These are phyloP conservation scores for Ophiostoma pallidulum DNA, from an alignment of 2,329 filamentous ascomycete genomes.

Conservation along the genomic window DNA sequence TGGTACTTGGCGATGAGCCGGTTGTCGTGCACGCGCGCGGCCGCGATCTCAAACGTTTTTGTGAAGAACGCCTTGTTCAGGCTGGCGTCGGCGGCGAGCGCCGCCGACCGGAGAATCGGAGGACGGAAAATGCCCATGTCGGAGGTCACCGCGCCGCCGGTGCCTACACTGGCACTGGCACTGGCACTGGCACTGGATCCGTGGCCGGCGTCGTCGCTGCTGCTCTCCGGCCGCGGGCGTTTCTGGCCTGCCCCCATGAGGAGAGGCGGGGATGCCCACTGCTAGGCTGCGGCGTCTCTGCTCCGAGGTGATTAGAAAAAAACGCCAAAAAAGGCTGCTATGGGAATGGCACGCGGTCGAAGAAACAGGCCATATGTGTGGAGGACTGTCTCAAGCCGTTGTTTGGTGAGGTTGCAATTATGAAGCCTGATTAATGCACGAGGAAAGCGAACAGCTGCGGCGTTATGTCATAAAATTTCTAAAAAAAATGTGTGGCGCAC, in stretches of 20 bases:
- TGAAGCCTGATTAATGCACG: background rate
- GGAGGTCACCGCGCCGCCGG: background rate
- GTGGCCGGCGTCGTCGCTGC: slow-evolving; percentile 5
- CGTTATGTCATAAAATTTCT: slow-evolving; percentile 11
- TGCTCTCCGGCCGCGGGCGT: slow-evolving; percentile 13
- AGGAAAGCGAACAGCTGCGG: slow-evolving; percentile 6
- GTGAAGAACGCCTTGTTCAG: slow-evolving; percentile 80
- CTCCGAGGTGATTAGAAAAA: too few species aligned
- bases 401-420: too few species aligned
- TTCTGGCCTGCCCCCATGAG: slow-evolving; percentile 16
- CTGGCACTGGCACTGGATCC: too few species aligned
- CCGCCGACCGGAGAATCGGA: slow-evolving; percentile 64
- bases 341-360: too few species aligned
- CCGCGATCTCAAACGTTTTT: slow-evolving; percentile 65
- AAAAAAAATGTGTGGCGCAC: slow-evolving; percentile 8
- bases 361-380: too few species aligned
- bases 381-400: too few species aligned
- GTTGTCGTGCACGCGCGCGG: slow-evolving; percentile 66
- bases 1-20: slow-evolving; percentile 66
- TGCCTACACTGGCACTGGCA: too few species aligned
- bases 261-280: too few species aligned
- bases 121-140: slow-evolving; percentile 59
- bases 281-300: too few species aligned
- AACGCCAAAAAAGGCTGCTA: too few species aligned
- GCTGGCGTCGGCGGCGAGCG: slow-evolving; percentile 36